phyloP scores from a whole-genome alignment of 176 grass and related monocot genomes.

The Cocos nucifera region DNA sequence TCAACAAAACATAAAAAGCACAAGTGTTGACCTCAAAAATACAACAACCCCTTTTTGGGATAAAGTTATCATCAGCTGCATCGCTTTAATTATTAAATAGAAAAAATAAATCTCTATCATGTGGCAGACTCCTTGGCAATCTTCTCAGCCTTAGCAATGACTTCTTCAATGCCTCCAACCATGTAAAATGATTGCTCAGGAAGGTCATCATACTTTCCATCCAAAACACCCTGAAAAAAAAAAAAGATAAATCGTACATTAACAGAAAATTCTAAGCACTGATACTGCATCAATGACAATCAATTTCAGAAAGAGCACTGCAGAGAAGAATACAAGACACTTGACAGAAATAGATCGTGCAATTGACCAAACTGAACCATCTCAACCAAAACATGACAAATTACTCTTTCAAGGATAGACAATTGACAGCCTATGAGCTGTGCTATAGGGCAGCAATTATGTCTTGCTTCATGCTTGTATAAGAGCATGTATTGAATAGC shows the following conservation, averaged over 20 bases:
- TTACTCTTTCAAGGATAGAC: no score
- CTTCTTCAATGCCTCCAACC: conserved; percentile 90
- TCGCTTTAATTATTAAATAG: conserved; percentile 18
- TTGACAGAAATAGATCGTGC: no score
- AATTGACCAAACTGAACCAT: no score
- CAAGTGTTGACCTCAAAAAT: conserved; percentile 42
- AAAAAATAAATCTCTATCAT: conserved; percentile 31
- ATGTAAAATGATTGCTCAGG: conserved; percentile 87
- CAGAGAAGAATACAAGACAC: no score
- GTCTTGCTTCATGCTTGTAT: no score
- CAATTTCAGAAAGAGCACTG: no score
- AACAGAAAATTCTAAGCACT: neutral
- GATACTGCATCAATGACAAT: no score
- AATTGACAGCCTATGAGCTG: no score
- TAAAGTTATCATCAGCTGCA: conserved; percentile 39
- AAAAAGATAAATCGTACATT: neutral
- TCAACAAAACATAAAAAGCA: conserved; percentile 30
- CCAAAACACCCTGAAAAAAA: conserved; percentile 62
- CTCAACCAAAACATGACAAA: no score
- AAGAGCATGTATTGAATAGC: no score
- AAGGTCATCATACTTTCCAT: conserved; percentile 86
- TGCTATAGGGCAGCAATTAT: no score
- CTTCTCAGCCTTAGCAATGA: conserved; percentile 89
- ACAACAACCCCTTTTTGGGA: conserved; percentile 4
- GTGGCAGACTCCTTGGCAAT: conserved; percentile 64